A percentile compares a stretch with the other conserved stretches of the same genome.
Evolutionary conservation across 2,329 filamentous ascomycete species (phyloP).

Genomic region (Orbilia javanica): DNA sequence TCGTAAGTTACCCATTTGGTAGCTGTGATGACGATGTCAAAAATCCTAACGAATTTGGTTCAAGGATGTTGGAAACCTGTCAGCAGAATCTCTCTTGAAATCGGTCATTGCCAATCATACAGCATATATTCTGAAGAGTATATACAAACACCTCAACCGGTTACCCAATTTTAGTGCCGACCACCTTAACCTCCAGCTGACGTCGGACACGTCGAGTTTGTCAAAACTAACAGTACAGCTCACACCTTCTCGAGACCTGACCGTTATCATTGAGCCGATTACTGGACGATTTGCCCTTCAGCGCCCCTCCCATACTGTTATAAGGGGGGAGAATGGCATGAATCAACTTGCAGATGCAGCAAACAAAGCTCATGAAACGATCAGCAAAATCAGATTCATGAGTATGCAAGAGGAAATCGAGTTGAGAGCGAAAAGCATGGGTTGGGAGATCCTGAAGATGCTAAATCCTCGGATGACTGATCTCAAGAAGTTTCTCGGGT

Average conservation of each 20-base stretch:
- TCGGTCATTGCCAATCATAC: conserved; percentile 81
- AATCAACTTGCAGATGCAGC: conserved; percentile 73
- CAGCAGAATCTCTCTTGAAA: conserved; percentile 79
- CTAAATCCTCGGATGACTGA: conserved; percentile 70
- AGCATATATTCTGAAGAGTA: conserved; percentile 76
- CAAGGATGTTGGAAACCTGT: conserved; percentile 74
- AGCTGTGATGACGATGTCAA: not conserved
- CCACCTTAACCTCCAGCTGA: conserved; percentile 72
- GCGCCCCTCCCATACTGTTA: conserved; percentile 72
- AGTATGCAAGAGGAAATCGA: conserved; percentile 74
- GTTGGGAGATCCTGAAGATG: conserved; percentile 72
- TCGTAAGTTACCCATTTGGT: conserved; percentile 64
- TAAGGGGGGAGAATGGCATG: conserved; percentile 74
- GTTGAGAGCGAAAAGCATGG: conserved; percentile 73
- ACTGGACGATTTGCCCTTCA: conserved; percentile 81
- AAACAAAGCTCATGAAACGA: conserved; percentile 70
- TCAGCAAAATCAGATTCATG: conserved; percentile 75
- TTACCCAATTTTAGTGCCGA: conserved; percentile 75
- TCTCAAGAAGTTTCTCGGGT: conserved; percentile 73
- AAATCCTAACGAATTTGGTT: conserved; percentile 16
- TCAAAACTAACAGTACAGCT: conserved; percentile 77
- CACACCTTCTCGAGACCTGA: conserved; percentile 73
- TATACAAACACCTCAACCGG: conserved; percentile 73
- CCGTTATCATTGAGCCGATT: conserved; percentile 78
- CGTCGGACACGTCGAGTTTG: conserved; percentile 74